Evolutionary conservation across 129 eudicot genomes (phyloP), one percentile per base, ranked within the genome.

Genomic region (Tanacetum coccineum): DNA sequence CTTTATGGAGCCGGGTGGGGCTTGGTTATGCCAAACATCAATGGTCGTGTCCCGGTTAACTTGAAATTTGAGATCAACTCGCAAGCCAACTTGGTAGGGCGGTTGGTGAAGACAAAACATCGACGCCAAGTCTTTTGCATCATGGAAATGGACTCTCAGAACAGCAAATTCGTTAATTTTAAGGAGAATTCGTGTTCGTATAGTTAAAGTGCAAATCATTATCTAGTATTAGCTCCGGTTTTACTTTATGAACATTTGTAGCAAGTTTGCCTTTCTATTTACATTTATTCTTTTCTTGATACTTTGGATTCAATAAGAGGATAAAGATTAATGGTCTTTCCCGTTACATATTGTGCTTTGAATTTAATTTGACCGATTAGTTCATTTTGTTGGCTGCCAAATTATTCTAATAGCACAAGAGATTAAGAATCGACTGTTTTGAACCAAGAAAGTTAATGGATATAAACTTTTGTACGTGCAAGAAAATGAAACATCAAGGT

Each of bases 1-100:
- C 82, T 86, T 50, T 90, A 90, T 70, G 97, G 97, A 39, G 87
- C 87, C 2, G 95, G 88, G 4, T 73, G 70, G 20, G 77, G 77
- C 4, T 79, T 89, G 20, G 84, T 58, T 39, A 76, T 47, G 64
- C 53, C 81, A 6, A 69, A 74, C 44, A 63, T 14, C 26, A 57
- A 58, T 2, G 68, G 74, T 22, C 63, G 53, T 2, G 72, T 90
- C 62, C 97, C 91, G 9, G 9, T 90, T 73, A 86, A 72, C 73
- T 67, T 90, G 52, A 81, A 77, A 28, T 74, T 89, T 11, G 80
- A 77, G 48, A 47, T 89, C 10, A 49, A 45, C 9, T 73, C 94
- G 10, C 62, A 54, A 9, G 94, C 94, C 18, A 66, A 79, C 55
- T 59, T 89, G 66, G 76, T 90, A 3, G 97, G 87, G 42, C 68